Percentiles rank a stretch among this genome's conserved stretches.
Conservation (phyloP, 768 basidiomycete species). For the Pleurotus giganteus region DNA sequence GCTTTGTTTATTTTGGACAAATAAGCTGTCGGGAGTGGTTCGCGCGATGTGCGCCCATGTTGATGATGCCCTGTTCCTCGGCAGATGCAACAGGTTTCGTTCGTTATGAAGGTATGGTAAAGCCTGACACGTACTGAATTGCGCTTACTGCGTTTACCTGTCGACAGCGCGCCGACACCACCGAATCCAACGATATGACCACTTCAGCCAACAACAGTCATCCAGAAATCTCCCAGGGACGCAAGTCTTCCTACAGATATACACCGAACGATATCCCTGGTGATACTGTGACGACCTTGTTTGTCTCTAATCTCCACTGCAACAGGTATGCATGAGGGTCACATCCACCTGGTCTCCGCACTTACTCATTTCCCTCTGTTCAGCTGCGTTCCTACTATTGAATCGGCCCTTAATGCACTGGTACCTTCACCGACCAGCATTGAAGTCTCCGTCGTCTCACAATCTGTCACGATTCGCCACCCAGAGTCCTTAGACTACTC, state of each 20-base stretch:
- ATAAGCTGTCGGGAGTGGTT: no score
- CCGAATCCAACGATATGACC: no score
- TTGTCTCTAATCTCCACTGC: slow-evolving; percentile 50
- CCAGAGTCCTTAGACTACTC: slow-evolving; percentile 22
- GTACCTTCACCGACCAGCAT: slow-evolving; percentile 36
- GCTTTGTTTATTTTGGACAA: no score
- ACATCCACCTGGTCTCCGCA: neutral
- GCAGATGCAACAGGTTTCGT: no score
- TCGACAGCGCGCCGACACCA: no score
- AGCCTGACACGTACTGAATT: no score
- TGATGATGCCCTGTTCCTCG: no score
- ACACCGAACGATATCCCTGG: neutral
- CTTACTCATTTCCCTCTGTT: neutral
- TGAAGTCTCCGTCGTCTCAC: slow-evolving; percentile 43
- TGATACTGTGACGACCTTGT: slow-evolving; percentile 14
- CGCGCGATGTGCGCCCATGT: no score
- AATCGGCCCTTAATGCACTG: slow-evolving; percentile 34
- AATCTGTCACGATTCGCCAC: slow-evolving; percentile 43
- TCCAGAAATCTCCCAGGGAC: neutral
- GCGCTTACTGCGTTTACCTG: no score
- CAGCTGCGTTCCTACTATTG: slow-evolving; percentile 49
- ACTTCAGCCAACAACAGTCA: no score
- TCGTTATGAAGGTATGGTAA: no score
- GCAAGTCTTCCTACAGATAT: slow-evolving; percentile 2
- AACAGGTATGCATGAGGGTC: slow-evolving; percentile 32